Base-by-base conservation (phyloP, 140 eudicot genomes). In the Erigeron philadelphicus region DNA sequence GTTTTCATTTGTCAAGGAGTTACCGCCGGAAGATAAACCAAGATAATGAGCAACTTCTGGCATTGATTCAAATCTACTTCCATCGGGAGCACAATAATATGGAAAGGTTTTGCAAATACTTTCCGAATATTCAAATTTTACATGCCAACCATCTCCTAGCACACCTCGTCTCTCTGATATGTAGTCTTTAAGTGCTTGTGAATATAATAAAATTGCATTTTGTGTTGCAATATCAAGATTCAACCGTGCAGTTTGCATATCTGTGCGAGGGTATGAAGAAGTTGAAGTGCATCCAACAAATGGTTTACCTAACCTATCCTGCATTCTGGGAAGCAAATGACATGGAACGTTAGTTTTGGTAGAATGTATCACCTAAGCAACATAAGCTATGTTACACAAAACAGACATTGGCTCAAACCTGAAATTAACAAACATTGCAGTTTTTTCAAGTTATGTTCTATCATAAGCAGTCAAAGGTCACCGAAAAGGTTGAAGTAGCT, bases 1-100 rank as follows among this genome's bases (percentile, higher is more conserved):
- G 44, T 76, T 75, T 57, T 65, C 74, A 21, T 78, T 76, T 79
- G 75, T 47, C 67, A 80, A 85, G 58, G 11, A 50, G 75, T 74
- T 72, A 21, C 59, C 61, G n/a, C 66, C 68, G 8, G 84, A 66
- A 60, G 71, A 64, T 47, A 91, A 72, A 68, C 96, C 89, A 62
- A 91, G 76, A 78, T 79, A 76, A 50, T 44, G 56, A 57, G 96
- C 97, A 64, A 91, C 97, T 68, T 86, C 92, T 38, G 76, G 74
- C 91, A 82, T 84, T 1, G 96, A 86, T 50, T 77, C 76, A 61
- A 86, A 80, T 61, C 72, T 81, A 15, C 76, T 84, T 19, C 95
- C 97, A 75, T 91, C 88, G 11, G 97, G 97, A 12, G 91, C 88
- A 57, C 83, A 68, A 72, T 88, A 91, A 73, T 86, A 70, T 58